A percentile compares a stretch with the other conserved stretches of the same genome.
Evolutionary conservation across 1,284 basidiomycete species (phyloP).

Genomic region (Rhodotorula mucilaginosa): DNA sequence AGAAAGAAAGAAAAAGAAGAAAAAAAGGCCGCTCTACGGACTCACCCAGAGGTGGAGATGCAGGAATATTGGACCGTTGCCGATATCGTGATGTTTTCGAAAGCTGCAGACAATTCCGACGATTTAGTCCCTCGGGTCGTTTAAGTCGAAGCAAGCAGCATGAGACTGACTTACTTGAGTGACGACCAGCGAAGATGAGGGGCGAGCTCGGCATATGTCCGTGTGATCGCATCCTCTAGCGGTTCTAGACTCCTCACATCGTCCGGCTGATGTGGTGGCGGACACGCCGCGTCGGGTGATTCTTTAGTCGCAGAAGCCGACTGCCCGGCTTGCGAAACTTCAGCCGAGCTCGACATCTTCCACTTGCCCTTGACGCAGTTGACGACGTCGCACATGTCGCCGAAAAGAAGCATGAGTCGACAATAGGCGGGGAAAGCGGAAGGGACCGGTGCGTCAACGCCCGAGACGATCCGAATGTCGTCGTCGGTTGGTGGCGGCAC

Average conservation of each 20-base stretch:
- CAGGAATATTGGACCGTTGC: slow-evolving; percentile 6
- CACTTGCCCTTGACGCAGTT: slow-evolving; percentile 9
- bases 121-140: neutral
- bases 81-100: neutral
- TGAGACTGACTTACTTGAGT: neutral
- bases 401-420: slow-evolving; percentile 1
- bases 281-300: neutral
- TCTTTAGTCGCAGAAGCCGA: neutral
- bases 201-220: neutral
- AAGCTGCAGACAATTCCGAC: neutral
- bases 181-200: neutral
- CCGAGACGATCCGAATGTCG: slow-evolving; percentile 6
- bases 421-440: slow-evolving; percentile 2
- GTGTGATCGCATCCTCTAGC: slow-evolving; percentile 6
- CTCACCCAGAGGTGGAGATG: slow-evolving; percentile 11
- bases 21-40: neutral
- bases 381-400: slow-evolving; percentile 3
- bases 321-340: neutral
- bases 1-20: too few relatives aligned
- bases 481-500: neutral
- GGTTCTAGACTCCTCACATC: neutral
- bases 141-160: neutral
- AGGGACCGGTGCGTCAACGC: neutral
- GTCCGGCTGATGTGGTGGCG: neutral
- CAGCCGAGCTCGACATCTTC: neutral